Evolutionary conservation across 1,284 basidiomycete genomes (phyloP).

Genomic region (Boletus nobilissimus): DNA sequence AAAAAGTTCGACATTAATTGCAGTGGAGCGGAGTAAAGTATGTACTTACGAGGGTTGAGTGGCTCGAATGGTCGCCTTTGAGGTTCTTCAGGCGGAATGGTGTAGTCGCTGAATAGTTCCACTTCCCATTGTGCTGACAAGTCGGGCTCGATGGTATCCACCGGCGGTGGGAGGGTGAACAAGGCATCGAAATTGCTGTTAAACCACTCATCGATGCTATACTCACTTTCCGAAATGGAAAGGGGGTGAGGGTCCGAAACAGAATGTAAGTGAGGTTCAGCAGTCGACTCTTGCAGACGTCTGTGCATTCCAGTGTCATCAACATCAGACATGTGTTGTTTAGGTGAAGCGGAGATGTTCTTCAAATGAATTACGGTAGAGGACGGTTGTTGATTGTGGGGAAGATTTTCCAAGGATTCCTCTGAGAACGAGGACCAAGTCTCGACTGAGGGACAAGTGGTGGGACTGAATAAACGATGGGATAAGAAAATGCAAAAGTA

Average conservation of each 20-base stretch:
- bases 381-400: neutral
- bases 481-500: neutral
- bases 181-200: constrained; percentile 26
- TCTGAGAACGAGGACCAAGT: neutral
- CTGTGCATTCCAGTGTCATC: neutral
- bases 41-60: constrained; percentile 7
- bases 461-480: neutral
- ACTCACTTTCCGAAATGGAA: constrained; percentile 22
- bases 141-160: constrained; percentile 29
- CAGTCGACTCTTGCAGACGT: neutral
- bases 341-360: neutral
- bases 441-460: neutral
- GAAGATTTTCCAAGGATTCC: neutral
- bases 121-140: constrained; percentile 31
- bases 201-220: constrained; percentile 41
- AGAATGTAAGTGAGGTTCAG: too few relatives aligned
- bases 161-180: constrained; percentile 39
- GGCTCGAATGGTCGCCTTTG: neutral
- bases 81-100: constrained; percentile 5
- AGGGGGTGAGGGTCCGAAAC: constrained; percentile 46
- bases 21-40: neutral
- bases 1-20: neutral
- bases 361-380: neutral
- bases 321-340: neutral
- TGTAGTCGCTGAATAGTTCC: constrained; percentile 36